Evolutionary conservation across 2,329 filamentous ascomycete species (phyloP).

Genomic region (Stachybotrys chartarum): DNA sequence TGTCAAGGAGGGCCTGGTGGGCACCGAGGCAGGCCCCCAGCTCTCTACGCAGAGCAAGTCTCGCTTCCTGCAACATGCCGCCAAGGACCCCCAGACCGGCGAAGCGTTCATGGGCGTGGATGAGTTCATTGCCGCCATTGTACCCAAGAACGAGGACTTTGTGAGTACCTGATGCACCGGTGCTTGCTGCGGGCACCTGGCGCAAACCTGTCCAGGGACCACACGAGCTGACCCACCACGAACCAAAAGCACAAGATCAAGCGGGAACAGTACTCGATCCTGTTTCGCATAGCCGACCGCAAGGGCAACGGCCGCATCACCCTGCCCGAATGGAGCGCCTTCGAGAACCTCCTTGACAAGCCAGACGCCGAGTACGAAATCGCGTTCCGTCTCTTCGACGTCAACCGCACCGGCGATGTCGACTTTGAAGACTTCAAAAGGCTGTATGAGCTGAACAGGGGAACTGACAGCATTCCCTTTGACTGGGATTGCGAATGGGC

Average conservation of each 20-base stretch:
- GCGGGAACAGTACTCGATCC: conserved; percentile 87
- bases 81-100: conserved; percentile 66
- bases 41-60: conserved; percentile 69
- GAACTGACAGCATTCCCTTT: conserved; percentile 78
- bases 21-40: conserved; percentile 48
- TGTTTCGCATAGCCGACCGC: conserved; percentile 87
- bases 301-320: conserved; percentile 64
- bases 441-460: conserved; percentile 83
- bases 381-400: conserved; percentile 92
- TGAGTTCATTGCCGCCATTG: conserved; percentile 88
- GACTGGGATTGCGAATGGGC: conserved; percentile 98
- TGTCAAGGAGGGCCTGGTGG: conserved; percentile 75
- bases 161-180: conserved; percentile 47
- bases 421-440: conserved; percentile 84
- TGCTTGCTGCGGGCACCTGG: not conserved
- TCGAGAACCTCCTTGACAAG: conserved; percentile 89
- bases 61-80: conserved; percentile 69
- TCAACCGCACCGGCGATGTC: conserved; percentile 74
- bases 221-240: not conserved
- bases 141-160: conserved; percentile 81
- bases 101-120: conserved; percentile 75
- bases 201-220: not conserved
- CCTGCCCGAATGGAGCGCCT: conserved; percentile 82
- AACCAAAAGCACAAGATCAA: conserved; percentile 84
- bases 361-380: conserved; percentile 98